phyloP scores from a whole-genome alignment of 2,329 filamentous ascomycete genomes.

The Dactylellina sp. region DNA sequence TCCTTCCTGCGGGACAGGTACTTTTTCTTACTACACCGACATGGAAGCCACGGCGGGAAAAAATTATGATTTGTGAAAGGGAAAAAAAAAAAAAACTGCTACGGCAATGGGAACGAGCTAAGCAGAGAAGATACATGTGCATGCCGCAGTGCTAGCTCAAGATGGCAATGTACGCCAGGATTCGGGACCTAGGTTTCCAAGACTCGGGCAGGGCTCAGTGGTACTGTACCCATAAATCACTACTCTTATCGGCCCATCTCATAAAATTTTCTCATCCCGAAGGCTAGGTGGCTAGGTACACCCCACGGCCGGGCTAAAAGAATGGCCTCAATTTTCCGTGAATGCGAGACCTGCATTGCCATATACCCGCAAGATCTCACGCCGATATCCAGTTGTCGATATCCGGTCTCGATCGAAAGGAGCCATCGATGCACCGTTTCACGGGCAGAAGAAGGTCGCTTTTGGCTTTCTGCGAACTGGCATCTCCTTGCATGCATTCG shows the following conservation, averaged over 20 bases:
- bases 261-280: constrained; percentile 54
- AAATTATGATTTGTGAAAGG: no score
- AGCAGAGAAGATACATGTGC: constrained; percentile 33
- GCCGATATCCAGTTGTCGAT: constrained; percentile 34
- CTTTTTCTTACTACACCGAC: background rate
- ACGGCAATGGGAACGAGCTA: constrained; percentile 16
- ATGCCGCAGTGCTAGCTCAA: constrained; percentile 36
- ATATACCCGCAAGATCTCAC: constrained; percentile 39
- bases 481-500: constrained; percentile 25
- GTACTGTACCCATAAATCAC: no score
- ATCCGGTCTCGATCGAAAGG: constrained; percentile 17
- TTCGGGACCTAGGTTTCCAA: constrained; percentile 17
- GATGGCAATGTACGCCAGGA: constrained; percentile 46
- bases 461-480: constrained; percentile 11
- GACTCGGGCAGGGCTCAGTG: constrained; percentile 36
- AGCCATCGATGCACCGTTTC: no score
- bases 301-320: constrained; percentile 55
- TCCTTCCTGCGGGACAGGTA: no score
- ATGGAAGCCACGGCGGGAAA: constrained; percentile 9
- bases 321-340: constrained; percentile 49
- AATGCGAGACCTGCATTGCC: constrained; percentile 32
- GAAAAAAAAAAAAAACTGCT: constrained; percentile 16
- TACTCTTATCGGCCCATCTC: constrained; percentile 19
- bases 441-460: no score
- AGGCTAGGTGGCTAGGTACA: constrained; percentile 19